Percentiles rank a stretch among this genome's conserved stretches.
These are phyloP conservation scores for Kingdonia uniflora DNA, from an alignment of 164 flowering plant genomes.

Conservation along the genomic window DNA sequence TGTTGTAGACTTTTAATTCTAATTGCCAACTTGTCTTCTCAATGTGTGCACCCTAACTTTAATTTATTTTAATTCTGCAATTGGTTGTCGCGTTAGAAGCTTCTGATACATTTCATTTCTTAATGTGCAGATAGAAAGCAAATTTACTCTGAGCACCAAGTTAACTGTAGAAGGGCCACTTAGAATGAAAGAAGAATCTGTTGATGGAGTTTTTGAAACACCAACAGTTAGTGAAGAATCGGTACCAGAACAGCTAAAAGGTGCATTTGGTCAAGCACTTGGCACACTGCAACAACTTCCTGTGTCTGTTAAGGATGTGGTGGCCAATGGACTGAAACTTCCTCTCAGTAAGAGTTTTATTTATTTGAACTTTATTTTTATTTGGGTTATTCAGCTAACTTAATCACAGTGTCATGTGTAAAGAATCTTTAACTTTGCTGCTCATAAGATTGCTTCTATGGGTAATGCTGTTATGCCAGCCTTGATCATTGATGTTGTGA, in stretches of 20 bases:
- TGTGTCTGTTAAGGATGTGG: conserved; percentile 45
- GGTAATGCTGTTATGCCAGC: too few relatives aligned
- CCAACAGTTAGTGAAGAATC: conserved; percentile 60
- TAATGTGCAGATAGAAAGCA: conserved; percentile 72
- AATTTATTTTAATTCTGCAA: background rate
- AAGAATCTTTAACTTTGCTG: too few relatives aligned
- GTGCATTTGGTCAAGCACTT: conserved; percentile 60
- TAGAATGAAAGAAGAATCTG: conserved; percentile 83
- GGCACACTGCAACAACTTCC: conserved; percentile 73
- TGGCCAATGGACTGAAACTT: conserved; percentile 50
- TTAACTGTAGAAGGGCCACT: conserved; percentile 87
- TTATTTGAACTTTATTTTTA: too few relatives aligned
- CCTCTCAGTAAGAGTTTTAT: conserved; percentile 56
- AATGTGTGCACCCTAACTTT: background rate
- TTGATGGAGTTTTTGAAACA: conserved; percentile 56
- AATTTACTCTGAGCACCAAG: conserved; percentile 45
- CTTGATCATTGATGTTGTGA: too few relatives aligned
- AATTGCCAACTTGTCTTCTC: too few relatives aligned
- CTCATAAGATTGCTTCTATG: too few relatives aligned
- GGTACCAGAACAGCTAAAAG: conserved; percentile 69
- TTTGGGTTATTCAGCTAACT: too few relatives aligned
- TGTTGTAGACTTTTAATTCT: too few relatives aligned
- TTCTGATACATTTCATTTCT: conserved; percentile 8
- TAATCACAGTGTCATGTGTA: too few relatives aligned
- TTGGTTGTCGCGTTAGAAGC: conserved; percentile 1